A percentile compares a stretch with the other conserved stretches of the same genome.
Conservation (phyloP, 2,329 filamentous ascomycete species). For the Penicillium sp. region DNA sequence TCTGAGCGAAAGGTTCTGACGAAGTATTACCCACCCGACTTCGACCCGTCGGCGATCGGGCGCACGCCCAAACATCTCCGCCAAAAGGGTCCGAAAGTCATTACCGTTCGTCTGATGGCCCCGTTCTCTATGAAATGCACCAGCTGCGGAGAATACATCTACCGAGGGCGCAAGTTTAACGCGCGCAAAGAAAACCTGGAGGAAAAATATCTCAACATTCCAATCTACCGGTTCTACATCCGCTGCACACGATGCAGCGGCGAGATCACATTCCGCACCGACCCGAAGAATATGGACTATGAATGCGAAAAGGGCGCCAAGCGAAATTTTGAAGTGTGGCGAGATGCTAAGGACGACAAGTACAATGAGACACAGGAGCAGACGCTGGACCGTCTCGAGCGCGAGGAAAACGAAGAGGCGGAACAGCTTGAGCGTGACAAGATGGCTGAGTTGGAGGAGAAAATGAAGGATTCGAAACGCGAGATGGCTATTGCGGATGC, state of each 20-base stretch:
- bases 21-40: slow-evolving; percentile 68
- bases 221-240: slow-evolving; percentile 88
- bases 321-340: slow-evolving; percentile 91
- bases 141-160: slow-evolving; percentile 68
- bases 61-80: slow-evolving; percentile 58
- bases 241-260: slow-evolving; percentile 80
- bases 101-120: slow-evolving; percentile 87
- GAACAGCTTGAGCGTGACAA: slow-evolving; percentile 75
- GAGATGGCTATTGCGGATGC: slow-evolving; percentile 98
- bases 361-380: slow-evolving; percentile 80
- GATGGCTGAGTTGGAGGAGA: slow-evolving; percentile 93
- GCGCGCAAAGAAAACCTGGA: slow-evolving; percentile 88
- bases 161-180: slow-evolving; percentile 94
- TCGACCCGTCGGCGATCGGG: slow-evolving; percentile 79
- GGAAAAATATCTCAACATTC: slow-evolving; percentile 83
- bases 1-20: slow-evolving; percentile 78
- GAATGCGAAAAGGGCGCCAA: slow-evolving; percentile 76
- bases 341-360: slow-evolving; percentile 59
- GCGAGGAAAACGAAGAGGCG: slow-evolving; percentile 64
- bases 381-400: slow-evolving; percentile 76
- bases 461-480: slow-evolving; percentile 85
- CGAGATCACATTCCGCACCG: slow-evolving; percentile 91
- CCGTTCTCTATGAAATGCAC: slow-evolving; percentile 79
- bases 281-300: slow-evolving; percentile 91
- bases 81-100: slow-evolving; percentile 71